Evolutionary conservation across 2,329 filamentous ascomycete genomes (phyloP).

Genomic region (Fusarium musae): DNA sequence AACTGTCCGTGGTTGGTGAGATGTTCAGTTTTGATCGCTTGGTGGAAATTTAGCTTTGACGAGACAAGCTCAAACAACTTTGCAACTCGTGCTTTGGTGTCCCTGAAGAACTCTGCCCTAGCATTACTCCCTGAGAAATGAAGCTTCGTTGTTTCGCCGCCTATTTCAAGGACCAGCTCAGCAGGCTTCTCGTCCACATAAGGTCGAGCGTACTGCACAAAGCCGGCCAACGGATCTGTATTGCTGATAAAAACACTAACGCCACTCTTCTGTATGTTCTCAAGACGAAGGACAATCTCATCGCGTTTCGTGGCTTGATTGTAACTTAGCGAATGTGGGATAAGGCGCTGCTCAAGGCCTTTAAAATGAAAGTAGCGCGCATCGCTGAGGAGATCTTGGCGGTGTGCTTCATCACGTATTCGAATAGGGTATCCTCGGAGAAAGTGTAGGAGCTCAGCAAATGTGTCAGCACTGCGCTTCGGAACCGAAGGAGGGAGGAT

Average conservation of each 20-base stretch:
- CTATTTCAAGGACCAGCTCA: conserved; percentile 85
- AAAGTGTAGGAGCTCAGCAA: conserved; percentile 83
- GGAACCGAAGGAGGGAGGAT: conserved; percentile 86
- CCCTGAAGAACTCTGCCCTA: conserved; percentile 78
- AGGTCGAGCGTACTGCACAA: conserved; percentile 84
- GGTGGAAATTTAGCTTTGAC: conserved; percentile 78
- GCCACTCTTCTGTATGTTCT: conserved; percentile 90
- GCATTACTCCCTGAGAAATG: conserved; percentile 54
- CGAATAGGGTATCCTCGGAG: conserved; percentile 85
- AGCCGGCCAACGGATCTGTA: conserved; percentile 52
- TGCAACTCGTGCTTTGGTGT: conserved; percentile 75
- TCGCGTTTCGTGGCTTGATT: conserved; percentile 75
- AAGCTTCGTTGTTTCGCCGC: conserved; percentile 71
- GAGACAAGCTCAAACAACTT: conserved; percentile 84
- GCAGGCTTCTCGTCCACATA: conserved; percentile 80
- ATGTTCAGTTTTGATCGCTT: conserved; percentile 60
- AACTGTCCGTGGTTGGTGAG: conserved; percentile 64
- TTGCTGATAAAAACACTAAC: conserved; percentile 68
- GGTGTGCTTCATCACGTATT: conserved; percentile 80
- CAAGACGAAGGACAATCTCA: conserved; percentile 83
- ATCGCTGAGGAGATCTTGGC: conserved; percentile 81
- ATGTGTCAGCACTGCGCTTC: conserved; percentile 83
- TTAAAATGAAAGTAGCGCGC: conserved; percentile 94
- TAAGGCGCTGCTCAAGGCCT: conserved; percentile 86
- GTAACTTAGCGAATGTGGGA: conserved; percentile 79